Base-by-base conservation (phyloP, 441 rosid species). In the Cnidoscolus chayamansa region DNA sequence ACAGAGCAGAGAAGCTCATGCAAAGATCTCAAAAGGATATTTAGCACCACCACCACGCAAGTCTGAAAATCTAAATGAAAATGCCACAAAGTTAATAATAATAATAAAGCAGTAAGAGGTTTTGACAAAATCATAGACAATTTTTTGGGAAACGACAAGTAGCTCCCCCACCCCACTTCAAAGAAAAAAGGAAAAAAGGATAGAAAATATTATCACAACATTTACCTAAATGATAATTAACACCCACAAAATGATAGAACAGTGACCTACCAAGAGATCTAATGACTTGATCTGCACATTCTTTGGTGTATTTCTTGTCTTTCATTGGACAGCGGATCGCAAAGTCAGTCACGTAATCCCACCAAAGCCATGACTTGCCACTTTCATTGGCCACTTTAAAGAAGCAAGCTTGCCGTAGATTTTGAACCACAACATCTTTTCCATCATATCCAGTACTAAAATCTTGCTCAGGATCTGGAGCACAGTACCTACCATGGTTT, bases 261-360 rank as follows among this genome's bases (percentile, higher is more conserved):
- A 60, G 48, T 19, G 40, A 63, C 88, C 64, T 84, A 94, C 98
- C 95, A 63, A 94, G 95, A 72, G 98, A 87, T 43, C 35, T 68
- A 68, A 94, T 88, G 73, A 92, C 97, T 74, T 83, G 72, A 72
- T 92, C 86, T 2, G 97, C 98, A 67, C 98, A 94, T 53, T 89
- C 90, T 72, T 86, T 89, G 72, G 78, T 86, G 78, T 86, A 94
- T 81, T 87, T 94, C 77, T 84, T 63, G 10, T 87, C 88, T 80
- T 87, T 92, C 97, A 90, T 92, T 51, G 97, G 97, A 80, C 98
- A 94, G 32, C 97, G 97, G 74, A 89, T 90, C 25, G 93, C 79
- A 76, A 92, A 94, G 74, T 94, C 98, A 1, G 95, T 89, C 15
- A 92, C 97, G 81, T 92, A 94, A 76, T 94, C 98, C 98, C 98